Base-by-base conservation (phyloP, 495 filamentous ascomycete genomes). In the Annulohypoxylon moriforme region DNA sequence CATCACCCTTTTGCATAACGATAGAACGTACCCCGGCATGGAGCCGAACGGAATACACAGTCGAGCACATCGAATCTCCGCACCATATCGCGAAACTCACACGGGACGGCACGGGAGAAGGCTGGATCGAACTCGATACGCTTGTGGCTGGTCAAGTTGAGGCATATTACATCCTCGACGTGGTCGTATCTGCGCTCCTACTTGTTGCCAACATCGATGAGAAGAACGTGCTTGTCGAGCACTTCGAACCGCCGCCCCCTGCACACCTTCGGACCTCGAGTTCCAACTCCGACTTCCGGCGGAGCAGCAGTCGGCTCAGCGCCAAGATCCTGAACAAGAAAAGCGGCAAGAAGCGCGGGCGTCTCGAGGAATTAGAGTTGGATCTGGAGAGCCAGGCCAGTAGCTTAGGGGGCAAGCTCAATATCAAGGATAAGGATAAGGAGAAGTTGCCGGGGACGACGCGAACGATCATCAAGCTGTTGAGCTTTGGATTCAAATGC, bases 161-260 rank as follows among this genome's bases (percentile, higher is more conserved):
- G 25, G 89, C 88, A 40, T 84, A 92, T 40, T 94, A 93, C 73
- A 83, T 92, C 3, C 85, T 94, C n/a, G 92, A 95, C 76, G 91
- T 93, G 0, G 84, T 88, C 1, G 84, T 92, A 8, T 85, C 89
- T 2, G 90, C 92, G 0, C 81, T 94, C 13, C 75, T 94, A 33
- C 82, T 92, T 11, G 91, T 95, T 20, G 91, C 91, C 0, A 82
- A 88, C 60, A 80, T 86, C 0, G 90, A 93, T 68, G 85, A 87
- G 68, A 81, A 79, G 73, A 81, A 76, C 47, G 69, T 74, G 1
- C 68, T 79, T 33, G 74, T 83, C 16, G 86, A 88, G 76, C 73
- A 81, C 3, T 88, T 88, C 72, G 84, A 84, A 69, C 84, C 86
- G 18, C 86, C 86, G 10, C 86, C 86, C 10, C 73, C 75, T 42